Evolutionary conservation across 306 rosid genomes (phyloP).

Genomic region (Corylus heterophylla): DNA sequence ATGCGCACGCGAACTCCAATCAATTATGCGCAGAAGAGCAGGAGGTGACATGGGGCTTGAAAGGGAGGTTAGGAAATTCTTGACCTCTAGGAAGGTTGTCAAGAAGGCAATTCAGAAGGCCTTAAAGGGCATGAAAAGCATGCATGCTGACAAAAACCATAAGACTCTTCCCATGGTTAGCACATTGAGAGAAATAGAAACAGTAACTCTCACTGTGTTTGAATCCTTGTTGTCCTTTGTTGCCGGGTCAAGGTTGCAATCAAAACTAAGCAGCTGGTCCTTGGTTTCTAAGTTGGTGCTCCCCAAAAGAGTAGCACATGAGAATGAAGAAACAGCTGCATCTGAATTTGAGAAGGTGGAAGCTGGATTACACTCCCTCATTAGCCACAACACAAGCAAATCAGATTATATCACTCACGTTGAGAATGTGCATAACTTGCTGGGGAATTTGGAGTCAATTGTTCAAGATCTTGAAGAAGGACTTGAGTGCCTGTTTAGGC

Average conservation of each 20-base stretch:
- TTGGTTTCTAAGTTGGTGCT: constrained; percentile 27
- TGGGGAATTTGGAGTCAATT: not conserved
- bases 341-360: constrained; percentile 27
- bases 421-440: constrained; percentile 19
- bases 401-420: not conserved
- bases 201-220: constrained; percentile 9
- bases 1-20: too few species aligned
- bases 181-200: constrained; percentile 32
- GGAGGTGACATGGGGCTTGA: not conserved
- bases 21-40: too few species aligned
- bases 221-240: constrained; percentile 20
- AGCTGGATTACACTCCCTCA: constrained; percentile 12
- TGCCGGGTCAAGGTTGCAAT: not conserved
- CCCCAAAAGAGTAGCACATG: constrained; percentile 25
- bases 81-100: constrained; percentile 27
- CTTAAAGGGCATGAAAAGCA: constrained; percentile 17
- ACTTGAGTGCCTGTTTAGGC: too few species aligned
- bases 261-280: constrained; percentile 17
- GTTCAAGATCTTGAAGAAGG: too few species aligned
- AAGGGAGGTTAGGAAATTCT: not conserved
- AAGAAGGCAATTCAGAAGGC: constrained; percentile 37
- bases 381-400: constrained; percentile 8
- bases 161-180: constrained; percentile 19
- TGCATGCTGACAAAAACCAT: not conserved
- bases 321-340: constrained; percentile 6